Evolutionary conservation across 768 basidiomycete species (phyloP), one percentile per base, ranked within the genome.

Genomic region (Amanita molliuscula): DNA sequence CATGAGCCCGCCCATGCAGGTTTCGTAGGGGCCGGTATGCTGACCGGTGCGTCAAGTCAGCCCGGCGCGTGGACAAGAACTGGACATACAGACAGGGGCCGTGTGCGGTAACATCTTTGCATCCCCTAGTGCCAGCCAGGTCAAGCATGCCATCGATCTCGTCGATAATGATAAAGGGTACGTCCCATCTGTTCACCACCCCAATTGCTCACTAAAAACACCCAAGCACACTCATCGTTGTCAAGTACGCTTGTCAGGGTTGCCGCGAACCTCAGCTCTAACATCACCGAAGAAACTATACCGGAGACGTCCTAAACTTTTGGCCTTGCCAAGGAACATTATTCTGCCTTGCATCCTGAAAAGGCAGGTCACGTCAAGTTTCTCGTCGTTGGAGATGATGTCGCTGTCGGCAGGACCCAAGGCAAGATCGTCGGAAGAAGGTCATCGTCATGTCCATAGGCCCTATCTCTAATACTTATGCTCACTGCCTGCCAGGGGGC

Each of bases 1-100:
- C 94, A 96, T 61, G 94, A 96, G 59, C 94, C 94, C 6, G 78
- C 91, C 13, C 91, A 93, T 65, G 79, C 88, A 4, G 87, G 80
- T 1, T 93, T 87, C 57, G 91, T 95, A n/a, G 92, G 88, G 35
- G 65, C 78, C 53, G 92, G 92, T 23, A 83, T 93, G 57, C 69
- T 95, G 36, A 80, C 81, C 33, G 86, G 85, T 82, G 62, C 23
- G 63, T 53, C 33, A 3, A 25, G 16, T 9, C 18, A 7, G 16
- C 40, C 13, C 16, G 15, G 33, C 34, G 3, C 5, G 10, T 18
- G 43, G n/a, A 37, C 37, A 5, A 51, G 54, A 49, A 6, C 31
- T 38, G 18, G 18, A 16, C 6, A 43, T 52, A 45, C 29, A 18
- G 47, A n/a, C 37, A 73, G 72, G 63, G 25, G 89, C 92, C 28